A percentile compares a stretch with the other conserved stretches of the same genome.
phyloP scores from a whole-genome alignment of 2,329 filamentous ascomycete genomes.

The Diaporthe nobilis region DNA sequence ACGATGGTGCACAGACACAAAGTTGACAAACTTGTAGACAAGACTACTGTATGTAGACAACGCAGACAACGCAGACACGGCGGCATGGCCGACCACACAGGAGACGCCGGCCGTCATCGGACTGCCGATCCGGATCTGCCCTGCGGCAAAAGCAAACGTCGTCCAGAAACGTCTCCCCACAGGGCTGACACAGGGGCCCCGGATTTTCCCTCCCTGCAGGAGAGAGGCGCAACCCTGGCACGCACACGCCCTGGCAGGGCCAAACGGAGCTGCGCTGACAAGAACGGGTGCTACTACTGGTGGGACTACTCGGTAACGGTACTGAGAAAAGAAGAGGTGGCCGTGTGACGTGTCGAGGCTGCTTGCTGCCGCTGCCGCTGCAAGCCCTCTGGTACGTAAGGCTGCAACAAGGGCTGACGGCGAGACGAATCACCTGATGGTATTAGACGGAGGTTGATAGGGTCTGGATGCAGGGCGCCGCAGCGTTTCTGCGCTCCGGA shows the following conservation, averaged over 20 bases:
- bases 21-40: too few species aligned
- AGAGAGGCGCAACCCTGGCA: neutral
- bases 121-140: conserved; percentile 32
- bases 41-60: too few species aligned
- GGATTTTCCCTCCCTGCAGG: conserved; percentile 24
- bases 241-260: neutral
- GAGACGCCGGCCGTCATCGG: conserved; percentile 16
- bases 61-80: neutral
- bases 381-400: conserved; percentile 15
- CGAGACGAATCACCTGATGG: conserved; percentile 17
- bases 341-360: conserved; percentile 21
- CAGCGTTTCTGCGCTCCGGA: neutral
- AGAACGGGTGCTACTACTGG: neutral
- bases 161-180: conserved; percentile 26
- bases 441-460: neutral
- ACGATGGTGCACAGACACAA: neutral
- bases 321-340: neutral
- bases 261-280: neutral
- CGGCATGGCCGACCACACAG: neutral
- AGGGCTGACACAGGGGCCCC: conserved; percentile 29
- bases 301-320: too few species aligned
- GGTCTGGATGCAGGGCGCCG: conserved; percentile 6
- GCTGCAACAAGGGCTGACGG: conserved; percentile 23
- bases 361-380: neutral
- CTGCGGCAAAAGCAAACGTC: conserved; percentile 11